A percentile compares a stretch with the other conserved stretches of the same genome.
Conservation (phyloP, 1,284 basidiomycete genomes). For the Leccinum fuscescens region DNA sequence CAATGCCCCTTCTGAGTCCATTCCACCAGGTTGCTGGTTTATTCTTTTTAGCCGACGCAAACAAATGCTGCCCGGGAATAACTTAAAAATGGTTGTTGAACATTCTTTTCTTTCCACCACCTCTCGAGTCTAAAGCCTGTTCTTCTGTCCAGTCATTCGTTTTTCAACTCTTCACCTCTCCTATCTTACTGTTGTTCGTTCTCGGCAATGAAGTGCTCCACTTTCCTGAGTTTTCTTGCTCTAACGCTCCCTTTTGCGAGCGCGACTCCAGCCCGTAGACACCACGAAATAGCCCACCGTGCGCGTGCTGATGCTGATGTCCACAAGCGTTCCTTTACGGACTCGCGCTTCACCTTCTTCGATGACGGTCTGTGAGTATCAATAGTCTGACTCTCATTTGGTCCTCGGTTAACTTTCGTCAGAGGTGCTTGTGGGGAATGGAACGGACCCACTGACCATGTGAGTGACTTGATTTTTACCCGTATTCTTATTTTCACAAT, state of each 20-base stretch:
- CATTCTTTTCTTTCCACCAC: neutral
- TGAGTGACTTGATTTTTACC: conserved; percentile 35
- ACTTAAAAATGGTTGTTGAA: neutral
- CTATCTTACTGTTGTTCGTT: neutral
- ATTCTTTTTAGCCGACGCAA: conserved; percentile 21
- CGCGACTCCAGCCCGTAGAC: neutral
- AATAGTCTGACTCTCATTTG: neutral
- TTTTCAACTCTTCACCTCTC: conserved; percentile 14
- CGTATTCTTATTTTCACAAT: conserved; percentile 7
- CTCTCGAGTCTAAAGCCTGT: conserved; percentile 8
- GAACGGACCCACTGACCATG: conserved; percentile 46
- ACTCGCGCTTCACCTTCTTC: conserved; percentile 49
- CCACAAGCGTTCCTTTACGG: conserved; percentile 35
- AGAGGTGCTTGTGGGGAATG: conserved; percentile 57
- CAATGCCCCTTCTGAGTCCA: neutral
- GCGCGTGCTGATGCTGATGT: conserved; percentile 37
- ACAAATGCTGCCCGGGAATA: conserved; percentile 8
- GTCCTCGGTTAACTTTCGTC: conserved; percentile 1
- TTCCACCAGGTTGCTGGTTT: neutral
- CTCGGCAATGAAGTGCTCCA: conserved; percentile 24
- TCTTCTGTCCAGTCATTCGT: conserved; percentile 28
- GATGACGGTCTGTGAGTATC: conserved; percentile 52
- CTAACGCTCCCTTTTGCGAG: conserved; percentile 38
- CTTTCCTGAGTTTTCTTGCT: conserved; percentile 30
- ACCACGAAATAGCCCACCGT: conserved; percentile 40